Conservation (phyloP, 192 early-diverging fungal species). For the Diversispora epigaea region DNA sequence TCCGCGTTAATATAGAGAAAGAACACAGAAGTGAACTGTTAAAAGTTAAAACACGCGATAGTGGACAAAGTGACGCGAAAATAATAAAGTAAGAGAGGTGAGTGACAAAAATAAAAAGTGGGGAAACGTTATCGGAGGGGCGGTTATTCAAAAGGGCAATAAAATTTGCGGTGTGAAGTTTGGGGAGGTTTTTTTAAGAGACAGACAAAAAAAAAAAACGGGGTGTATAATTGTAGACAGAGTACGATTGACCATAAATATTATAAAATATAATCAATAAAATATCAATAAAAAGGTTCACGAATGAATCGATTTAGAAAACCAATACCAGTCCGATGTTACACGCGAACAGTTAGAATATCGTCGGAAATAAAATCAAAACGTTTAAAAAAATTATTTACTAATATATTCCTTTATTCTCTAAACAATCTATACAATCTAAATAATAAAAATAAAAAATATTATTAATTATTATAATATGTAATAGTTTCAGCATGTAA, state of each 20-base stretch:
- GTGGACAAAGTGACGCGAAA: constrained; percentile 14
- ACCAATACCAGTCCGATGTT: neutral
- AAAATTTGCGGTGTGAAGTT: neutral
- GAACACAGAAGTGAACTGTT: neutral
- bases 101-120: neutral
- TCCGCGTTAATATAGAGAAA: constrained; percentile 1
- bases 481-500: no score
- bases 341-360: neutral
- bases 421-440: no score
- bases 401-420: neutral
- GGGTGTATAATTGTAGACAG: neutral
- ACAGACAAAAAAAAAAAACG: neutral
- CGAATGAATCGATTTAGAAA: neutral
- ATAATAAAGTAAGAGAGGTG: neutral
- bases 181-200: neutral
- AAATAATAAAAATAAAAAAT: no score
- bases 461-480: no score
- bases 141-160: neutral
- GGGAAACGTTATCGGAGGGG: neutral
- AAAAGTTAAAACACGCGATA: constrained; percentile 13
- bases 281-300: neutral
- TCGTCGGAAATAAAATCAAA: neutral
- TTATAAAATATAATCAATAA: neutral
- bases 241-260: neutral
- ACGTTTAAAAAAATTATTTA: neutral